Evolutionary conservation across 805 yeast genomes (phyloP).

Genomic region (Nakazawaea populi): DNA sequence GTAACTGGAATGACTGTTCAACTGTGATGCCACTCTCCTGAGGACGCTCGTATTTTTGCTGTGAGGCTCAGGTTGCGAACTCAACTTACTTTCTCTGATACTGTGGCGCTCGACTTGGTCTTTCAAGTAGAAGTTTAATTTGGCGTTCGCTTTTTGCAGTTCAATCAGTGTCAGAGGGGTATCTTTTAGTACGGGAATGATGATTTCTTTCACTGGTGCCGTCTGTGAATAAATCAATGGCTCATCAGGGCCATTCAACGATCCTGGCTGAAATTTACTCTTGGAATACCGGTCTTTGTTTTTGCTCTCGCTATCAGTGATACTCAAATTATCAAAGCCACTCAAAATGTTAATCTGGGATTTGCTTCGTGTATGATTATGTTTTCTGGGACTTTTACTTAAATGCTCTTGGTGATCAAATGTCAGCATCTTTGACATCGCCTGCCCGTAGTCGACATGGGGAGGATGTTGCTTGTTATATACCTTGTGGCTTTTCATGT

Average conservation of each 20-base stretch:
- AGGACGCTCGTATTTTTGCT: background rate
- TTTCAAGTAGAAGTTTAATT: conserved; percentile 5
- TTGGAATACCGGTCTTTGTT: background rate
- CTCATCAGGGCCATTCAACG: background rate
- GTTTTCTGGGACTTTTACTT: conserved; percentile 6
- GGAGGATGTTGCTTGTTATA: background rate
- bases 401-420: background rate
- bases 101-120: conserved; percentile 6
- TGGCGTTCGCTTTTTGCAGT: conserved; percentile 2
- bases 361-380: conserved; percentile 9
- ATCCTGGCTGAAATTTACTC: conserved; percentile 1
- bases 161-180: background rate
- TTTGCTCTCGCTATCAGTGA: background rate
- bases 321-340: conserved; percentile 1
- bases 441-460: background rate
- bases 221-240: conserved; percentile 5
- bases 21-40: conserved; percentile 1
- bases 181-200: conserved; percentile 3
- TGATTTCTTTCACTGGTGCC: conserved; percentile 3
- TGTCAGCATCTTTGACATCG: background rate
- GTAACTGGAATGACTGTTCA: conserved; percentile 8
- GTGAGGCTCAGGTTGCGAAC: background rate
- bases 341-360: conserved; percentile 5
- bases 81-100: background rate
- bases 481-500: too few species aligned